phyloP scores from a whole-genome alignment of 768 basidiomycete genomes.

The Tylopilus sp. region DNA sequence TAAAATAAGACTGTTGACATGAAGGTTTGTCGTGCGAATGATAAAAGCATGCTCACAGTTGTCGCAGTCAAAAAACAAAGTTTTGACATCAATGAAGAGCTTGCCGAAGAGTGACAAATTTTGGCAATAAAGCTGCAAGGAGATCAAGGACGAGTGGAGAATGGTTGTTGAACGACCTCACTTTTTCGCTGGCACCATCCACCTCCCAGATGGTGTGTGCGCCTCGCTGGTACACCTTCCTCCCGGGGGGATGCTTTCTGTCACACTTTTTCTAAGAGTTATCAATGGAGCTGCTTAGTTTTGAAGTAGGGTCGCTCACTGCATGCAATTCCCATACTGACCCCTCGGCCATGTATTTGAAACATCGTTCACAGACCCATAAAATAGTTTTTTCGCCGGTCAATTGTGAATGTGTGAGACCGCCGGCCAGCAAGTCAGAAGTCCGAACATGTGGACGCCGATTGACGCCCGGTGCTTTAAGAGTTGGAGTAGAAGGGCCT shows the following conservation, averaged over 20 bases:
- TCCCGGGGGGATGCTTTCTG: constrained; percentile 74
- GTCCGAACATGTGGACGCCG: constrained; percentile 70
- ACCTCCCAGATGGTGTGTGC: constrained; percentile 94
- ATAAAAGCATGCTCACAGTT: constrained; percentile 55
- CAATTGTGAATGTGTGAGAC: constrained; percentile 45
- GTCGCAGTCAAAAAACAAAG: constrained; percentile 86
- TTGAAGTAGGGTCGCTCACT: constrained; percentile 34
- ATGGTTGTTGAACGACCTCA: constrained; percentile 30
- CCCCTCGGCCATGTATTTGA: constrained; percentile 91
- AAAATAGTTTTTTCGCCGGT: constrained; percentile 50
- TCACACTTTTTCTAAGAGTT: constrained; percentile 55
- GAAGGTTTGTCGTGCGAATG: neutral
- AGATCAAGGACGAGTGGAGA: neutral
- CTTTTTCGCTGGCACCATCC: constrained; percentile 84
- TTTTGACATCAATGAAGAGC: constrained; percentile 98
- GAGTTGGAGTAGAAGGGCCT: constrained; percentile 23
- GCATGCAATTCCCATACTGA: constrained; percentile 68
- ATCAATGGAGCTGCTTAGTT: constrained; percentile 10
- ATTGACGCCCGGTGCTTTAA: constrained; percentile 48
- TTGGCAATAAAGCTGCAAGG: constrained; percentile 85
- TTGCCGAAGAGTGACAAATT: constrained; percentile 95
- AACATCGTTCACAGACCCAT: constrained; percentile 91
- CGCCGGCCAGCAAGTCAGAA: constrained; percentile 67
- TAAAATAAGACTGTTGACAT: constrained; percentile 71
- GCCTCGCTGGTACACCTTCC: constrained; percentile 86